These are phyloP conservation scores for Suillus cothurnatus DNA, from an alignment of 768 basidiomycete genomes.

Conservation along the genomic window DNA sequence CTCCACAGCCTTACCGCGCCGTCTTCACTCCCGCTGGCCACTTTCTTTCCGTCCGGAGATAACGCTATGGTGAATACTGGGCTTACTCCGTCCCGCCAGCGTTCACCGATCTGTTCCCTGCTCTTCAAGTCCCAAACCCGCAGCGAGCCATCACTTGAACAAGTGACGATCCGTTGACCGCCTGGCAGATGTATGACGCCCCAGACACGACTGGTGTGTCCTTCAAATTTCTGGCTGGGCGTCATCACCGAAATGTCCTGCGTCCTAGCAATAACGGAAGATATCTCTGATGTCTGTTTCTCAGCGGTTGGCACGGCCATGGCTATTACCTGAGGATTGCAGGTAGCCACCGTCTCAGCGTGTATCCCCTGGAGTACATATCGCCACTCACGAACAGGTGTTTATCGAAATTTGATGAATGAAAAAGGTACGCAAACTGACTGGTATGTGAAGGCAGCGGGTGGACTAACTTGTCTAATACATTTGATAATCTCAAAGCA, in stretches of 20 bases:
- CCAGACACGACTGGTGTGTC: background rate
- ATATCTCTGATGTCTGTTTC: background rate
- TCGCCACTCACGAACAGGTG: background rate
- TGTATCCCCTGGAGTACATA: background rate
- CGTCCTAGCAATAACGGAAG: background rate
- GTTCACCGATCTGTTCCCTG: background rate
- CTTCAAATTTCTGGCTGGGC: background rate
- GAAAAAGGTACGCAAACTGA: background rate
- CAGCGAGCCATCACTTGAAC: background rate
- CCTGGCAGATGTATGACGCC: conserved; percentile 1
- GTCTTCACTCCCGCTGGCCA: background rate
- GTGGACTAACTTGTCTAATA: background rate
- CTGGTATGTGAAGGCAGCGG: background rate
- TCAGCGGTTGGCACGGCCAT: background rate
- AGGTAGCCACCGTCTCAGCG: background rate
- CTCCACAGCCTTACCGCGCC: background rate
- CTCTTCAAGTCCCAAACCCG: background rate
- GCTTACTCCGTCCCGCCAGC: background rate
- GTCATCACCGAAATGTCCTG: background rate
- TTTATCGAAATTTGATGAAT: background rate
- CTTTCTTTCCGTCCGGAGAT: background rate
- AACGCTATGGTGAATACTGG: background rate
- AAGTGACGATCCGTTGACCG: background rate
- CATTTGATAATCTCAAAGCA: background rate
- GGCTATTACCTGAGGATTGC: background rate